phyloP scores from a whole-genome alignment of 2,329 filamentous ascomycete genomes.

The Aureobasidium uvarum region DNA sequence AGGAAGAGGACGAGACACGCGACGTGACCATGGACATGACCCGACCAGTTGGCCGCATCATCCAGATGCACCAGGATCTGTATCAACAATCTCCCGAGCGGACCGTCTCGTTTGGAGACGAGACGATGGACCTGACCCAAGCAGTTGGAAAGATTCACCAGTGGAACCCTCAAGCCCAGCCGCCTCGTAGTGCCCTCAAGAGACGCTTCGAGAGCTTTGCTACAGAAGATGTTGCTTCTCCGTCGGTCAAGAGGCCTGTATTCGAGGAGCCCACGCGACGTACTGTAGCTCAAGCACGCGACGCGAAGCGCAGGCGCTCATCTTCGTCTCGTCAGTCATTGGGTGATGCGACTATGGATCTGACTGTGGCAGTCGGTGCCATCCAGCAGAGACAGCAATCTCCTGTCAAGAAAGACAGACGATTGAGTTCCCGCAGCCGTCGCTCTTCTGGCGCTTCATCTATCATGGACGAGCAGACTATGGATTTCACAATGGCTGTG shows the following conservation, averaged over 20 bases:
- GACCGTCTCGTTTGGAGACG: conserved; percentile 48
- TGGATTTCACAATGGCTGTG: conserved; percentile 58
- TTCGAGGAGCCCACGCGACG: conserved; percentile 36
- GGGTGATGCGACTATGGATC: conserved; percentile 45
- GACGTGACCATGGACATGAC: conserved; percentile 97
- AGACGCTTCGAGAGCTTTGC: conserved; percentile 39
- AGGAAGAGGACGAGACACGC: conserved; percentile 46
- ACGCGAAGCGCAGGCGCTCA: conserved; percentile 43
- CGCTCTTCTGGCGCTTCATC: conserved; percentile 38
- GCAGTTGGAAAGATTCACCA: conserved; percentile 53
- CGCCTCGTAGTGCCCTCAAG: conserved; percentile 44
- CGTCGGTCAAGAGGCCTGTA: conserved; percentile 28
- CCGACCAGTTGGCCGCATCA: conserved; percentile 72
- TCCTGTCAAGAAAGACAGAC: conserved; percentile 33
- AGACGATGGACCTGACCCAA: conserved; percentile 57
- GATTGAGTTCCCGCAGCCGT: conserved; percentile 39
- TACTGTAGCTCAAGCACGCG: conserved; percentile 34
- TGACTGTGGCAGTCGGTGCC: conserved; percentile 42
- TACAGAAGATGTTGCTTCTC: conserved; percentile 41
- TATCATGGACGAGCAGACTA: conserved; percentile 49
- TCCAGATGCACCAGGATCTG: conserved; percentile 1
- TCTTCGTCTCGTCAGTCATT: conserved; percentile 39
- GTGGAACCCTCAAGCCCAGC: conserved; percentile 34
- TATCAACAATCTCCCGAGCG: conserved; percentile 9
- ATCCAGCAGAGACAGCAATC: conserved; percentile 33